Conservation (phyloP, 139 green algal species). For the Nannochloris sp. region DNA sequence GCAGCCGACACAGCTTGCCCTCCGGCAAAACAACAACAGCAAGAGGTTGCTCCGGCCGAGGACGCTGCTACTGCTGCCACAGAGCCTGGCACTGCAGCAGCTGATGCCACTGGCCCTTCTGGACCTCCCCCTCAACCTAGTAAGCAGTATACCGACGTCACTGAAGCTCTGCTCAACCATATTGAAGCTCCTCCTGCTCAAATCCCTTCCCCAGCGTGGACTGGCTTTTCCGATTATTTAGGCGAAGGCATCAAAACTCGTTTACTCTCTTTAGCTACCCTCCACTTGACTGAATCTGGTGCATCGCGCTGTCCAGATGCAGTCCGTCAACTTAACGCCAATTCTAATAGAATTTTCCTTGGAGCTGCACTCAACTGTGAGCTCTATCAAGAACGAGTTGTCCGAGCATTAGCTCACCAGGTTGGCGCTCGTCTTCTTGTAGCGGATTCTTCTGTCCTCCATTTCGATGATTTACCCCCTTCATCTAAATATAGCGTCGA, state of each 20-base stretch:
- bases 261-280: conserved; percentile 14
- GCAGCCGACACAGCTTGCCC: too few species aligned
- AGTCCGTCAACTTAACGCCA: conserved; percentile 11
- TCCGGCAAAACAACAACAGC: too few species aligned
- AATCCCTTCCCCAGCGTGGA: not conserved
- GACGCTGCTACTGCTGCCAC: not conserved
- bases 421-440: conserved; percentile 6
- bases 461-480: conserved; percentile 14
- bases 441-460: conserved; percentile 12
- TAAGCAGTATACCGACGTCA: not conserved
- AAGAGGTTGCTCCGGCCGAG: too few species aligned
- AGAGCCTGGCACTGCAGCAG: not conserved
- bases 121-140: not conserved
- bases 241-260: conserved; percentile 10
- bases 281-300: conserved; percentile 2
- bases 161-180: not conserved
- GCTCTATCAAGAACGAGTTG: conserved; percentile 26
- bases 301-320: not conserved
- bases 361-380: conserved; percentile 19
- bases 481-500: too few species aligned
- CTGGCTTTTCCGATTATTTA: conserved; percentile 21
- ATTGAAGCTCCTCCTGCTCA: not conserved
- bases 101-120: not conserved
- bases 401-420: conserved; percentile 16
- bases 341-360: conserved; percentile 20